Evolutionary conservation across 169 alveolate genomes (phyloP), one percentile per base, ranked within the genome.

Genomic region (Plasmodium gaboni): DNA sequence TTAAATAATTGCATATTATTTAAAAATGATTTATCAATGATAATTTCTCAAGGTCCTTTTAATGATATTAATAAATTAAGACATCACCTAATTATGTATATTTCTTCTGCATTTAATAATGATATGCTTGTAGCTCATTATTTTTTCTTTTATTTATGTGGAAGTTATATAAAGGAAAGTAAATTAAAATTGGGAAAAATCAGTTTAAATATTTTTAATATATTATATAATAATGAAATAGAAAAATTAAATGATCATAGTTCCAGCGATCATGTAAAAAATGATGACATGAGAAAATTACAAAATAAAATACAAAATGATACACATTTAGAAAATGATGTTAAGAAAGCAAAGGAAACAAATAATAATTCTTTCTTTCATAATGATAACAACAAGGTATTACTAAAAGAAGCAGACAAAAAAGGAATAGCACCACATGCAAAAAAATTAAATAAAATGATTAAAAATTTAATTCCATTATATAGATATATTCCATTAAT

Each of bases 101-200:
- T 83, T 26, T 83, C 91, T 4, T 68, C 50, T 24, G 19, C 53
- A n/a, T 83, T 83, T 32, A 68, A 71, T 15, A 57, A 83, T 15
- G 91, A 83, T 17, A 53, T 83, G 64, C 24, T 83, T 5, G 68
- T 83, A 38, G 83, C 91, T 53, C 61, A 83, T 67, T 83, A 83
- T 46, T 68, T 83, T 46, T 83, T 83, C 71, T 83, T 83, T 55
- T 83, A 83, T 46, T 57, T 83, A 59, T 83, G 91, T 55, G 91
- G 85, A 12, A 83, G 73, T 67, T 83, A 83, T 50, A 83, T 83
- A 26, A 59, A 83, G 26, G 85, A 83, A 13, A 83, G 73, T 28
- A 83, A 83, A 68, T 63, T 68, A 42, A 83, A 68, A 17, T 72
- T 83, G 44, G 91, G 91, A 0, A 83, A 83, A 48, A 48, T 83